These are phyloP conservation scores for Phytophthora constricta DNA, from an alignment of 352 stramenopile species.

Conservation along the genomic window DNA sequence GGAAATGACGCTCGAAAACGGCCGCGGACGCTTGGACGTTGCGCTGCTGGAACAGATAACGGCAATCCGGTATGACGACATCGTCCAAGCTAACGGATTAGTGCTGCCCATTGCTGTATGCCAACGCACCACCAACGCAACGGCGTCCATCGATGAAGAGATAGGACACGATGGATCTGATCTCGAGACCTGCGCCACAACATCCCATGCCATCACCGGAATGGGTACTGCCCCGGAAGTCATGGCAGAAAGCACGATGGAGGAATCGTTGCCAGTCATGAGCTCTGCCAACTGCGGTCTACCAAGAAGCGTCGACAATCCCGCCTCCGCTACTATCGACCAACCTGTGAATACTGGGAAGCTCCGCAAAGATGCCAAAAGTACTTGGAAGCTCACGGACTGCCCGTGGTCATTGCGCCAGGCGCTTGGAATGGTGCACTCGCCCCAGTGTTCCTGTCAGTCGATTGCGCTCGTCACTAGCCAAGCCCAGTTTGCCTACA, in stretches of 20 bases:
- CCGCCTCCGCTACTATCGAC: background rate
- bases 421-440: constrained; percentile 42
- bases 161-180: background rate
- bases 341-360: background rate
- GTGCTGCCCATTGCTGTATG: background rate
- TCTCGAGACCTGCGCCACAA: background rate
- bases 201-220: constrained; percentile 4
- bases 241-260: background rate
- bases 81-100: constrained; percentile 28
- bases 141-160: background rate
- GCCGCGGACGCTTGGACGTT: constrained; percentile 27
- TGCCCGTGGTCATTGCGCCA: constrained; percentile 41
- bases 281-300: background rate
- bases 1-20: constrained; percentile 40
- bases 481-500: constrained; percentile 20
- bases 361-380: background rate
- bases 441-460: constrained; percentile 37
- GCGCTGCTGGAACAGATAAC: constrained; percentile 23
- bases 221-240: background rate
- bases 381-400: constrained; percentile 8
- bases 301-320: background rate
- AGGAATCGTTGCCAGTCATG: background rate
- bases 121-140: background rate
- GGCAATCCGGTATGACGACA: constrained; percentile 27
- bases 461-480: constrained; percentile 13